Conservation (phyloP, 306 rosid species). For the Echinosophora koreensis region DNA sequence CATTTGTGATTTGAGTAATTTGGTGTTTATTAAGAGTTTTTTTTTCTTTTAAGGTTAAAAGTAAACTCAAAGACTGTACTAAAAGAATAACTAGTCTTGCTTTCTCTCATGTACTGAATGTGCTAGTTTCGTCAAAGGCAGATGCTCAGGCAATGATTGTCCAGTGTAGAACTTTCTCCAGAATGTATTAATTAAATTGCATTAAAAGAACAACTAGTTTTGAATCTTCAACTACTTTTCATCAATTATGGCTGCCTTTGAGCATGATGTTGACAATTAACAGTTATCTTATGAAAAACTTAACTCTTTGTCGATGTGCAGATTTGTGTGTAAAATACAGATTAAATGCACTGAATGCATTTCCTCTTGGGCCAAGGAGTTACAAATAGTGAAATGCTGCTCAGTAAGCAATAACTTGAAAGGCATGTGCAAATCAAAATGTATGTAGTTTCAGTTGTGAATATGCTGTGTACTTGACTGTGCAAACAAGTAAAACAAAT, state of each 20-base stretch:
- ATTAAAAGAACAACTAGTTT: background rate
- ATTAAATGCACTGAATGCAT: slow-evolving; percentile 71
- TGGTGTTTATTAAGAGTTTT: too few relatives aligned
- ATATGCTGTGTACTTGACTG: slow-evolving; percentile 33
- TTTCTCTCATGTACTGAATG: too few relatives aligned
- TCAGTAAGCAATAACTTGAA: slow-evolving; percentile 77
- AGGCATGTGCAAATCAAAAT: slow-evolving; percentile 58
- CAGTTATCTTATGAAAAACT: background rate
- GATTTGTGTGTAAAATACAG: background rate
- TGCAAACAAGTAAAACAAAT: background rate
- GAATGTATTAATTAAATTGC: background rate
- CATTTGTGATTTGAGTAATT: too few relatives aligned
- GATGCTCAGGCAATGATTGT: too few relatives aligned
- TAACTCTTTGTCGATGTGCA: background rate
- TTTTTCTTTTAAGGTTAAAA: too few relatives aligned
- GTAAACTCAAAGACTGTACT: too few relatives aligned
- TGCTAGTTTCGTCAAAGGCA: too few relatives aligned
- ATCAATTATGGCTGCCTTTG: background rate
- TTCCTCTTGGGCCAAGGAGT: slow-evolving; percentile 67
- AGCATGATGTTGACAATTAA: background rate
- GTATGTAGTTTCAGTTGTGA: slow-evolving; percentile 45
- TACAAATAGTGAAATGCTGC: slow-evolving; percentile 64
- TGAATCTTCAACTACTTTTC: background rate
- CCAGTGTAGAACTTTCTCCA: too few relatives aligned
- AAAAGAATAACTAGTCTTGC: too few relatives aligned